Evolutionary conservation across 306 rosid genomes (phyloP).

Genomic region (Fagus crenata): DNA sequence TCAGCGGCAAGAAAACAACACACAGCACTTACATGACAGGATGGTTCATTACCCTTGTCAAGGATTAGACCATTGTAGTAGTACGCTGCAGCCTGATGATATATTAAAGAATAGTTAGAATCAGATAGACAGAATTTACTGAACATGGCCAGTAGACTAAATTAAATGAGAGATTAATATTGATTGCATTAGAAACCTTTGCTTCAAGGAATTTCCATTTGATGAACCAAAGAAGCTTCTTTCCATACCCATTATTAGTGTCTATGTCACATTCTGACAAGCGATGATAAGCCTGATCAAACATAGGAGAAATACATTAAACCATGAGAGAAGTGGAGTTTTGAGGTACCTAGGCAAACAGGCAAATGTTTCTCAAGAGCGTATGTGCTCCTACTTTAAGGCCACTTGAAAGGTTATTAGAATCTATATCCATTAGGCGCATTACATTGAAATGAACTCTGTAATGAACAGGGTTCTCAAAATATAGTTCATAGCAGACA

Average conservation of each 20-base stretch:
- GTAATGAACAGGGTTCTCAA: constrained; percentile 9
- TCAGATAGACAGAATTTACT: background rate
- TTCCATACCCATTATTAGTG: constrained; percentile 51
- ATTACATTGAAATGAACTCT: background rate
- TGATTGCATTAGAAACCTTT: constrained; percentile 52
- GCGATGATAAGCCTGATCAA: constrained; percentile 73
- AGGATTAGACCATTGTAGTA: constrained; percentile 90
- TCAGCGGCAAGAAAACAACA: constrained; percentile 94
- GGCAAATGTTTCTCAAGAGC: background rate
- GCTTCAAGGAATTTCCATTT: constrained; percentile 93
- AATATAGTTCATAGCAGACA: background rate
- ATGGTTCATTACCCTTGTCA: constrained; percentile 80
- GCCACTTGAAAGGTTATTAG: background rate
- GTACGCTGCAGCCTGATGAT: constrained; percentile 81
- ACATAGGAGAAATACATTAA: constrained; percentile 23
- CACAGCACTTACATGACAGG: constrained; percentile 60
- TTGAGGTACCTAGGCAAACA: background rate
- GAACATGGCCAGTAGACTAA: background rate
- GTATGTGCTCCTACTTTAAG: background rate
- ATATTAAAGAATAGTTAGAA: background rate
- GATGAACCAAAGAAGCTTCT: constrained; percentile 75
- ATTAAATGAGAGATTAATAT: constrained; percentile 3
- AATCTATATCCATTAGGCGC: background rate
- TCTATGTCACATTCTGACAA: constrained; percentile 55
- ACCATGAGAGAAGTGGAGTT: constrained; percentile 1